Percentiles rank a stretch among this genome's conserved stretches.
phyloP scores from a whole-genome alignment of 2,329 filamentous ascomycete species.

The Penicillium griseofulvum region DNA sequence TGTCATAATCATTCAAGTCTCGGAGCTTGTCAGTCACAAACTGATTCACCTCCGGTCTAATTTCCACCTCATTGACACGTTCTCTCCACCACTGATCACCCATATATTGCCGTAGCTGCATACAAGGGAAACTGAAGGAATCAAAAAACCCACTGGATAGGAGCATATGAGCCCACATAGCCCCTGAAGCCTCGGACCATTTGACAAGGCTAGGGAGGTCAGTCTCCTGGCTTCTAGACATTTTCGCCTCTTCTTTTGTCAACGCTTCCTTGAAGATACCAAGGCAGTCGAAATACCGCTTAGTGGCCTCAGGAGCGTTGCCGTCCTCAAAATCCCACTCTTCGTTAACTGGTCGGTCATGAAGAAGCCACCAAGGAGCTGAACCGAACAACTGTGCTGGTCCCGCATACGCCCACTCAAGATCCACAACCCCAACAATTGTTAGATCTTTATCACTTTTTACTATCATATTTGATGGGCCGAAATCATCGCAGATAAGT shows the following conservation, averaged over 20 bases:
- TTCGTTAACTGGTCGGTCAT: background rate
- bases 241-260: background rate
- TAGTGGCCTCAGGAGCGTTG: background rate
- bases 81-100: background rate
- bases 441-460: constrained; percentile 34
- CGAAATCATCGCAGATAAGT: constrained; percentile 40
- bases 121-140: background rate
- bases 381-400: constrained; percentile 28
- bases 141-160: background rate
- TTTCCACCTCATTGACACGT: background rate
- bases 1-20: background rate
- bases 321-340: constrained; percentile 1
- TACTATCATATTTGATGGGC: constrained; percentile 41
- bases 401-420: constrained; percentile 40
- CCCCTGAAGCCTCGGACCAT: background rate
- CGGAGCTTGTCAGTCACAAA: background rate
- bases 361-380: constrained; percentile 1
- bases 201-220: background rate
- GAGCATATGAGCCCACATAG: background rate
- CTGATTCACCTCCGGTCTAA: background rate
- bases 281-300: background rate
- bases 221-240: background rate
- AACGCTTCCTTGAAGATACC: background rate
- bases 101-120: background rate
- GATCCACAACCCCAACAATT: constrained; percentile 36